Percentiles rank a stretch among this genome's conserved stretches.
These are phyloP conservation scores for Debaryomyces sp. DNA, from an alignment of 1,139 yeast species.

Conservation along the genomic window DNA sequence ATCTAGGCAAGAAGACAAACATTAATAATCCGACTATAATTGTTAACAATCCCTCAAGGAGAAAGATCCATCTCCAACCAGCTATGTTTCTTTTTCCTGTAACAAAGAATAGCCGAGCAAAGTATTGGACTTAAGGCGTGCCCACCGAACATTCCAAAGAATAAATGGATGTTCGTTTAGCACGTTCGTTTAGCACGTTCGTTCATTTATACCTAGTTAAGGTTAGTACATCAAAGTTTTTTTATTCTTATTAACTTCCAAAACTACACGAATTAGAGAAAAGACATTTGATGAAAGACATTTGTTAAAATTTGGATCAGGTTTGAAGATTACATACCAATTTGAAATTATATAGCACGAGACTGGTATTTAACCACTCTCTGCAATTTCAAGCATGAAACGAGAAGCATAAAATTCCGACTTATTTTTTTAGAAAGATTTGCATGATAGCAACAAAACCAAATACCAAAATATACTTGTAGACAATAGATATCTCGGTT, in stretches of 20 bases:
- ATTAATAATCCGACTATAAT: neutral
- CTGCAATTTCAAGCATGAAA: conserved; percentile 1
- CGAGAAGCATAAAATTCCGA: neutral
- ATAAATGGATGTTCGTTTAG: conserved; percentile 5
- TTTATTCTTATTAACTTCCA: too few relatives aligned
- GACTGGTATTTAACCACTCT: neutral
- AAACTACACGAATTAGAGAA: too few relatives aligned
- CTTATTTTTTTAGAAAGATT: neutral
- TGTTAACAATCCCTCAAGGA: conserved; percentile 6
- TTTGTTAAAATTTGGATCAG: too few relatives aligned
- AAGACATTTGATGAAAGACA: too few relatives aligned
- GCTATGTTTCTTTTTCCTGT: neutral
- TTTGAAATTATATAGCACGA: neutral
- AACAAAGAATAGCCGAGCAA: conserved; percentile 5
- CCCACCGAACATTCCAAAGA: conserved; percentile 8
- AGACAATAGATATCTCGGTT: neutral
- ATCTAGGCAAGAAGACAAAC: conserved; percentile 2
- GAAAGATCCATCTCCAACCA: conserved; percentile 7
- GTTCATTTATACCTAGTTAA: conserved; percentile 2
- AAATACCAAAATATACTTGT: conserved; percentile 1
- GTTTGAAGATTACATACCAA: neutral
- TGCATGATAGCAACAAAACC: conserved; percentile 6
- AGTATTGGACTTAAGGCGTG: conserved; percentile 6
- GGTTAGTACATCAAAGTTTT: neutral
- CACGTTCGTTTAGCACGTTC: neutral